Evolutionary conservation across 495 filamentous ascomycete species (phyloP).

Genomic region (Parmelia sp.): DNA sequence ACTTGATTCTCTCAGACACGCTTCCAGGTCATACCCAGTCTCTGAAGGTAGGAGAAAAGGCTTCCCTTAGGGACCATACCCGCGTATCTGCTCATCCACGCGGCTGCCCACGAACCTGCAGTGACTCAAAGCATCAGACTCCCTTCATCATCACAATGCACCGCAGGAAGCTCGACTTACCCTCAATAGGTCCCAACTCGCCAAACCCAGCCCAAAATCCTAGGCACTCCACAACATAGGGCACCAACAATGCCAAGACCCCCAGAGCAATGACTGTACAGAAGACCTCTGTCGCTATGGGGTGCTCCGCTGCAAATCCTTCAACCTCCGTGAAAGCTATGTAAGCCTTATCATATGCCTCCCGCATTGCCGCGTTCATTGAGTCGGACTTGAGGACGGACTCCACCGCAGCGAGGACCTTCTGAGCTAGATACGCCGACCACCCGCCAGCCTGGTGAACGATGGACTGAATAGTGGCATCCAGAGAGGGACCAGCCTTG

Average conservation of each 20-base stretch:
- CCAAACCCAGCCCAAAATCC: constrained; percentile 51
- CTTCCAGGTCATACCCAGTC: constrained; percentile 44
- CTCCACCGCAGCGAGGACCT: constrained; percentile 33
- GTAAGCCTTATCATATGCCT: constrained; percentile 32
- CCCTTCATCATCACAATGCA: constrained; percentile 1
- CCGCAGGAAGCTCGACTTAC: constrained; percentile 24
- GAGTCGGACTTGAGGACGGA: constrained; percentile 29
- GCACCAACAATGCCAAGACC: constrained; percentile 39
- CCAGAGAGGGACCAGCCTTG: not conserved
- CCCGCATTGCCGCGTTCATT: constrained; percentile 32
- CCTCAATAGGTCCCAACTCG: constrained; percentile 42
- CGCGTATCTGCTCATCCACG: constrained; percentile 39
- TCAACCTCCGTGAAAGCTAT: constrained; percentile 26
- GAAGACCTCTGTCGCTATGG: constrained; percentile 28
- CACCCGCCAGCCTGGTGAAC: constrained; percentile 32
- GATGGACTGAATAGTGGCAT: constrained; percentile 12
- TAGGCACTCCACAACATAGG: constrained; percentile 40
- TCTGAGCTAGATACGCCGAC: constrained; percentile 35
- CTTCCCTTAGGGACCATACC: constrained; percentile 43
- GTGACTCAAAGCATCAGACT: constrained; percentile 6
- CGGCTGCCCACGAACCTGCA: constrained; percentile 40
- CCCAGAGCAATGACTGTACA: constrained; percentile 46
- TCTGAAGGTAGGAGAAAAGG: constrained; percentile 48
- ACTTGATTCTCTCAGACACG: not conserved
- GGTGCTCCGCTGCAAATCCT: constrained; percentile 40